phyloP scores from a whole-genome alignment of 2,329 filamentous ascomycete species.

The Paraphaeosphaeria minitans region DNA sequence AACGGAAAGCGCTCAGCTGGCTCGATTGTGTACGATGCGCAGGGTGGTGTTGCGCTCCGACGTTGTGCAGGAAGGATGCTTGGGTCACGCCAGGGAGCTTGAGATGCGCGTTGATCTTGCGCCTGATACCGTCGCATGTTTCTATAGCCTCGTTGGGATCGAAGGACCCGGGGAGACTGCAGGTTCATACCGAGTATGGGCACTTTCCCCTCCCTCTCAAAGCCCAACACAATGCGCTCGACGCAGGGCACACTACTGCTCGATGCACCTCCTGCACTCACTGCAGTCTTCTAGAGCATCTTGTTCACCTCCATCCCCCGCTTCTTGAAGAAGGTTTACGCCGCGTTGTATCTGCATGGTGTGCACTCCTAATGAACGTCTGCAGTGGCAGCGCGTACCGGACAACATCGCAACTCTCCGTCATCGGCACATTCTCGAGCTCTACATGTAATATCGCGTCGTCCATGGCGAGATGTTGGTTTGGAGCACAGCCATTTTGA shows the following conservation, averaged over 20 bases:
- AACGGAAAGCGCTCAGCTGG: constrained; percentile 57
- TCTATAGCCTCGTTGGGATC: constrained; percentile 34
- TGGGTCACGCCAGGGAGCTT: constrained; percentile 52
- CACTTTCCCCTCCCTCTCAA: constrained; percentile 55
- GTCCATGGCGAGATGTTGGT: constrained; percentile 9
- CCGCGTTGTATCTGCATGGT: not conserved
- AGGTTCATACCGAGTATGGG: constrained; percentile 51
- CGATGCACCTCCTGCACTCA: constrained; percentile 22
- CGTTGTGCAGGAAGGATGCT: constrained; percentile 57
- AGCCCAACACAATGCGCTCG: constrained; percentile 50
- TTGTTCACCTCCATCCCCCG: constrained; percentile 28
- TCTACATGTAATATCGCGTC: constrained; percentile 16
- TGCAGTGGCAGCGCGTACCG: constrained; percentile 14
- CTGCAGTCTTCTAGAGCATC: constrained; percentile 31
- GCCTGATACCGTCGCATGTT: constrained; percentile 62
- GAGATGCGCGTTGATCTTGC: constrained; percentile 61
- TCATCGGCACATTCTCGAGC: constrained; percentile 20
- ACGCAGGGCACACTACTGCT: constrained; percentile 31
- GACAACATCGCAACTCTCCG: constrained; percentile 28
- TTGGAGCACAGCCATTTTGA: not conserved
- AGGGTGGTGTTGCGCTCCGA: constrained; percentile 51
- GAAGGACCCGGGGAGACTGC: not conserved
- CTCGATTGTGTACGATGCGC: constrained; percentile 48
- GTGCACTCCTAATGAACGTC: too few relatives aligned
- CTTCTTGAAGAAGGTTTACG: constrained; percentile 55